Percentiles rank a stretch among this genome's conserved stretches.
Evolutionary conservation across 176 grass and related monocot species (phyloP).

Genomic region (Eragrostis nindensis): DNA sequence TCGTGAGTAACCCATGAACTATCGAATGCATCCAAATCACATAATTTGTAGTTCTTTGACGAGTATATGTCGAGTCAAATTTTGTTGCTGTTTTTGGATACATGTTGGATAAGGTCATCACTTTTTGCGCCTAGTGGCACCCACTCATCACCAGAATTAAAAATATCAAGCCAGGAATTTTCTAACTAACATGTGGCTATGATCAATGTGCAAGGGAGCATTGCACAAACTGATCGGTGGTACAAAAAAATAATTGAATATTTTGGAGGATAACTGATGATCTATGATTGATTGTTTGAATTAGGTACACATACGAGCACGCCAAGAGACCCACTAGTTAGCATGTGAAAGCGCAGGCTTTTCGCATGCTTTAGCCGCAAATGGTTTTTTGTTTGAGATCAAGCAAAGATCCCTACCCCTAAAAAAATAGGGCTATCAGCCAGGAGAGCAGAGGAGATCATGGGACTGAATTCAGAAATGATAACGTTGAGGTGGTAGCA

Average conservation of each 20-base stretch:
- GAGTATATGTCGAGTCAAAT: conserved; percentile 1
- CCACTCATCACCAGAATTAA: not conserved
- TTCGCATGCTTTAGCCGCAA: conserved; percentile 19
- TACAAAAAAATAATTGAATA: not conserved
- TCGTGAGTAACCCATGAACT: not conserved
- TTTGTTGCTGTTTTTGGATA: not conserved
- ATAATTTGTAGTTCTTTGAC: conserved; percentile 16
- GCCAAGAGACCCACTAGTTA: conserved; percentile 7
- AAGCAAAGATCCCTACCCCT: not conserved
- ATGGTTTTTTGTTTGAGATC: conserved; percentile 6
- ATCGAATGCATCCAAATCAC: not conserved
- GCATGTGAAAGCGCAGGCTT: conserved; percentile 33
- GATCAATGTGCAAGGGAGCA: not conserved
- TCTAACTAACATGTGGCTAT: conserved; percentile 2
- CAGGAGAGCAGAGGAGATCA: not conserved
- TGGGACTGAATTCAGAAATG: no score
- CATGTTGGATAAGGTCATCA: conserved; percentile 10
- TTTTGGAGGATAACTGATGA: not conserved
- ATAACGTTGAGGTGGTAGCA: no score
- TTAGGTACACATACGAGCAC: not conserved
- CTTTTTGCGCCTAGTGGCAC: not conserved
- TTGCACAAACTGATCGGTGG: not conserved
- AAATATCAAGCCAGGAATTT: not conserved
- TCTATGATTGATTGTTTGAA: not conserved
- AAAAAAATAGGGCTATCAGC: not conserved